Percentiles rank a stretch among this genome's conserved stretches.
These are phyloP conservation scores for Crataegus laevigata DNA, from an alignment of 306 rosid species.

Conservation along the genomic window DNA sequence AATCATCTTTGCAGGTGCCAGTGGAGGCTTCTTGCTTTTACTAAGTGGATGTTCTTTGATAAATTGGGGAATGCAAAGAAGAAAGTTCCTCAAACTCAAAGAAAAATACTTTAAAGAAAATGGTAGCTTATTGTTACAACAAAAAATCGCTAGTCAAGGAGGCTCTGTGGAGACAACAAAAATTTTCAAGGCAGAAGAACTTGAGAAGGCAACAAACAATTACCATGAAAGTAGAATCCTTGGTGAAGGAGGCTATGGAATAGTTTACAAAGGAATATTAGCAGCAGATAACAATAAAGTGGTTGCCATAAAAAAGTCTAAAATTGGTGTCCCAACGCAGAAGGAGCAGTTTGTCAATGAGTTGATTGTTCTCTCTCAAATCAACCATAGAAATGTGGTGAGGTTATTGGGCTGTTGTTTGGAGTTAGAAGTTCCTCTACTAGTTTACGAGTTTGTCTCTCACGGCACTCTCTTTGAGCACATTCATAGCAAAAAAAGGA, in stretches of 20 bases:
- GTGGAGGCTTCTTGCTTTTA: background rate
- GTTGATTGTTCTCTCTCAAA: background rate
- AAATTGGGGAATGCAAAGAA: conserved; percentile 9
- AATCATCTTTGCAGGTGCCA: conserved; percentile 4
- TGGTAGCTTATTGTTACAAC: background rate
- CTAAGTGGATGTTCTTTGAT: background rate
- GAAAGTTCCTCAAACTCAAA: conserved; percentile 4
- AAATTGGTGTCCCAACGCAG: background rate
- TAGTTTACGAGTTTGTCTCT: background rate
- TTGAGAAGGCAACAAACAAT: background rate
- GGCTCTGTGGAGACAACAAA: background rate
- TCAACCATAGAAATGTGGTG: conserved; percentile 5
- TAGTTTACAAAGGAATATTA: conserved; percentile 1
- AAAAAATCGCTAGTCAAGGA: background rate
- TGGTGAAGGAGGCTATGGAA: conserved; percentile 13
- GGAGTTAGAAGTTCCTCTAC: background rate
- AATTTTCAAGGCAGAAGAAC: background rate
- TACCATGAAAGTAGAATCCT: background rate
- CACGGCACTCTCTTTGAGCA: conserved; percentile 1
- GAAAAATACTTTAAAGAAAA: background rate
- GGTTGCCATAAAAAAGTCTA: conserved; percentile 1
- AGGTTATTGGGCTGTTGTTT: conserved; percentile 7
- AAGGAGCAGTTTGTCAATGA: conserved; percentile 2
- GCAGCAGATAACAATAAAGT: background rate
- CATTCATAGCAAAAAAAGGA: background rate